Base-by-base conservation (phyloP, 1,284 basidiomycete genomes). In the Pascua guehoae region DNA sequence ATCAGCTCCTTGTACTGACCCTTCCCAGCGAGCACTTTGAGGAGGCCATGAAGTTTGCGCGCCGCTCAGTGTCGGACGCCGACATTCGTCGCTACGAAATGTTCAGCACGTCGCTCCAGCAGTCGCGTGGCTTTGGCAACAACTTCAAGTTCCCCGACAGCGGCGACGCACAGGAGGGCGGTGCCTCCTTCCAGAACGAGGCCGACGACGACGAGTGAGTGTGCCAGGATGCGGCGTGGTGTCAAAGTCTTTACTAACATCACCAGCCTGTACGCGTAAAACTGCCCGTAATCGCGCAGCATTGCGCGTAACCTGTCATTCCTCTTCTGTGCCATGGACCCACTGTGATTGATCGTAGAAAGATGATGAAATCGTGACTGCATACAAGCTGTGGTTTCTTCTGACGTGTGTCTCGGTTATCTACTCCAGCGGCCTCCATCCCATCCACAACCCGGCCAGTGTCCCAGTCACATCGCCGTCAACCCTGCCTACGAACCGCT, bases 11-110 rank as follows among this genome's bases (percentile, higher is more conserved):
- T 14, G 51, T 39, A 43, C 49, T 53, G 16, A 55, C 37, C n/a
- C 44, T 64, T 11, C 24, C 14, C 64, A 86, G 85, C 69, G 90
- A 87, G 1, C 92, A 96, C 82, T 98, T 98, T 68, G 95, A 98
- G 80, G 95, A 98, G 67, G 71, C 72, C 8, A 76, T 77, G 70
- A 60, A 68, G 54, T 77, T 70, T 57, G 89, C 91, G 63, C 87
- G 90, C 76, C 87, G 91, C 58, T 93, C 91, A 8, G 91, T 95
- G 53, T 92, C 89, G 12, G 91, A 94, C 72, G 87, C 89, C 65
- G 95, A 98, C 74, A 96, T 98, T 76, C 86, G 94, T 41, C 67
- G 72, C 56, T 76, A 76, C 68, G 74, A 77, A 64, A 76, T 74
- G 70, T 76, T 74, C 66, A 72, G 72, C 58, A 73, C 74, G 5